Evolutionary conservation across 1,284 basidiomycete species (phyloP).

Genomic region (Ceraceosorus guamensis): DNA sequence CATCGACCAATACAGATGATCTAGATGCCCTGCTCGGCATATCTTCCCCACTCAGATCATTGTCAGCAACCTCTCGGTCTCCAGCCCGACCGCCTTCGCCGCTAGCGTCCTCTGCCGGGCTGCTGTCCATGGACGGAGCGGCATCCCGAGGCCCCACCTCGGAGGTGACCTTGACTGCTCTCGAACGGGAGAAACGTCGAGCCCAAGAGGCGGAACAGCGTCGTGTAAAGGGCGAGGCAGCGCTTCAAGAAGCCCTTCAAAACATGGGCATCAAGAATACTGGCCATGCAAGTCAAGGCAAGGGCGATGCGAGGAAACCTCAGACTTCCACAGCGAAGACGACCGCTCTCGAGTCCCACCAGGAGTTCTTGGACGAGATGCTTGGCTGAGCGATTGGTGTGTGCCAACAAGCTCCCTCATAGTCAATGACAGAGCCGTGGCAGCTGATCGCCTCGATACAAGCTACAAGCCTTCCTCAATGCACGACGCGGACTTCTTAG

Average conservation of each 20-base stretch:
- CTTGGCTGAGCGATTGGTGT: no score
- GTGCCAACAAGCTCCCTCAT: no score
- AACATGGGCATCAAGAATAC: not conserved
- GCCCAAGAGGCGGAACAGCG: not conserved
- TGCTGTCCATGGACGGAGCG: not conserved
- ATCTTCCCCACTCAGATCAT: not conserved
- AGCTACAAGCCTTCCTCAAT: no score
- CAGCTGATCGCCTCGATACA: no score
- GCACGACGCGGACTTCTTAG: no score
- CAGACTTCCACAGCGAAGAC: not conserved
- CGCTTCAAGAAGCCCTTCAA: no score
- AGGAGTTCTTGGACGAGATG: constrained; percentile 9
- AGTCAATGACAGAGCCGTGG: no score
- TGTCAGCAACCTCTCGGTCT: not conserved
- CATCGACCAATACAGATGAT: not conserved
- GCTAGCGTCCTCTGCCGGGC: not conserved
- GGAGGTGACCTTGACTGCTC: no score
- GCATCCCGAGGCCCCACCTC: not conserved
- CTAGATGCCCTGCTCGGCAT: not conserved
- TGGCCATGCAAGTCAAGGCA: not conserved
- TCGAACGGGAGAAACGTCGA: not conserved
- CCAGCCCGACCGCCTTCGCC: no score
- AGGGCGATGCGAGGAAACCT: not conserved
- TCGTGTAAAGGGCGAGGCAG: no score
- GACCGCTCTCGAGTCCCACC: not conserved